Base-by-base conservation (phyloP, 257 asterid species). In the Solanum boliviense region DNA sequence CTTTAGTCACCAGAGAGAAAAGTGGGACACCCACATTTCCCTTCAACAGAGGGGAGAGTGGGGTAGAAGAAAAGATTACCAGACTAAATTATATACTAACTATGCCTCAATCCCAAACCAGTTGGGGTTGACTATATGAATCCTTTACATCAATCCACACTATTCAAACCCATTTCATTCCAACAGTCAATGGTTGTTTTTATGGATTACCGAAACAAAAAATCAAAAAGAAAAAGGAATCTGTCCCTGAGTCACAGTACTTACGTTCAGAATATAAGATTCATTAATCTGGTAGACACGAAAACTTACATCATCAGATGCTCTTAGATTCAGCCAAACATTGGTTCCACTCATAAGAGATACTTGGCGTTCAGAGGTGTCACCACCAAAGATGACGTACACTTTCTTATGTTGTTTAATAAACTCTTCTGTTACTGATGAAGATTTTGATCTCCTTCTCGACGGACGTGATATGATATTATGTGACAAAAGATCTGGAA, bases 281-380 rank as follows among this genome's bases (percentile, higher is more conserved):
- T 75, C 84, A 82, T 38, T 62, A 67, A 39, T 27, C 29, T 67
- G 86, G 73, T 62, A 71, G 83, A 52, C 27, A 10, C n/a, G 46
- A 71, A 86, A 74, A 92, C 98, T 92, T 93, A 95, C 98, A 91
- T 95, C 98, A 89, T 93, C 92, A 90, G 88, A 95, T 90, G 98
- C 93, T 90, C 92, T 96, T 84, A 95, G 93, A 87, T 95, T 95
- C 89, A 95, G 91, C 98, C 98, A 95, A 89, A 95, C 98, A 91
- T 95, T 95, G 58, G 98, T 94, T 93, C 98, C 98, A 88, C 98
- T 95, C 98, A 95, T 95, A 84, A 95, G 95, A 89, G 98, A 95
- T 91, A 95, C 98, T 91, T 95, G 98, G 79, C 98, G 91, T 87
- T 95, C 98, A 15, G 98, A 95, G 87, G 98, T 92, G 89, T 94